These are phyloP conservation scores for Penicillium malachiteum DNA, from an alignment of 495 filamentous ascomycete genomes.

Conservation along the genomic window DNA sequence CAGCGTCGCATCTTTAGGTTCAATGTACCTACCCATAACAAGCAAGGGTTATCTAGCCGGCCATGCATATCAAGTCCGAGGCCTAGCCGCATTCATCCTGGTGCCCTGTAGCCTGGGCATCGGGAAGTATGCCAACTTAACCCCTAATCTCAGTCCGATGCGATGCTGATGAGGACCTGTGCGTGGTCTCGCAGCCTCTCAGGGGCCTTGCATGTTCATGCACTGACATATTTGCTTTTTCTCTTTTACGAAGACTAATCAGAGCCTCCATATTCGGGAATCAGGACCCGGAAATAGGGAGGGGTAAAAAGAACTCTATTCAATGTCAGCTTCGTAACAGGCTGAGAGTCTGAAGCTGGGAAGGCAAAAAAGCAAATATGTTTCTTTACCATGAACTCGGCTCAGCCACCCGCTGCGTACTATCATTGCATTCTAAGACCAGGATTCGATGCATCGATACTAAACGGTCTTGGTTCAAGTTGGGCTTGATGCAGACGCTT, in stretches of 20 bases:
- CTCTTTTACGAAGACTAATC: neutral
- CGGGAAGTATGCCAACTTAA: neutral
- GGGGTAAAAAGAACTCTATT: neutral
- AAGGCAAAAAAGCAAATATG: neutral
- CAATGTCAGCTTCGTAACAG: neutral
- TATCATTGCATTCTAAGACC: neutral
- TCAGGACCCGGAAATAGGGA: neutral
- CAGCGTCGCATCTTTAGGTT: constrained; percentile 3
- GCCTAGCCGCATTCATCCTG: constrained; percentile 8
- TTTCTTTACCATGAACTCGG: neutral
- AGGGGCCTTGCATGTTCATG: constrained; percentile 8
- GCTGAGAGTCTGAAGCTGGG: neutral
- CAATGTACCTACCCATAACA: constrained; percentile 13
- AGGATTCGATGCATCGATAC: constrained; percentile 5
- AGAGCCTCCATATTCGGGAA: neutral
- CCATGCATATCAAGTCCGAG: constrained; percentile 15
- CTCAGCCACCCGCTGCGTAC: neutral
- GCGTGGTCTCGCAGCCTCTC: neutral
- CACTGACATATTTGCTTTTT: constrained; percentile 3
- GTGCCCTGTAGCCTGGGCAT: neutral
- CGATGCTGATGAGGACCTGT: neutral
- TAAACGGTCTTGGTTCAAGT: constrained; percentile 1
- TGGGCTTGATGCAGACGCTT: constrained; percentile 4
- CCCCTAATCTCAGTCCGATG: neutral
- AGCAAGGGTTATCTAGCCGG: constrained; percentile 11